Evolutionary conservation across 768 basidiomycete species (phyloP).

Genomic region (Suillus weaverae): DNA sequence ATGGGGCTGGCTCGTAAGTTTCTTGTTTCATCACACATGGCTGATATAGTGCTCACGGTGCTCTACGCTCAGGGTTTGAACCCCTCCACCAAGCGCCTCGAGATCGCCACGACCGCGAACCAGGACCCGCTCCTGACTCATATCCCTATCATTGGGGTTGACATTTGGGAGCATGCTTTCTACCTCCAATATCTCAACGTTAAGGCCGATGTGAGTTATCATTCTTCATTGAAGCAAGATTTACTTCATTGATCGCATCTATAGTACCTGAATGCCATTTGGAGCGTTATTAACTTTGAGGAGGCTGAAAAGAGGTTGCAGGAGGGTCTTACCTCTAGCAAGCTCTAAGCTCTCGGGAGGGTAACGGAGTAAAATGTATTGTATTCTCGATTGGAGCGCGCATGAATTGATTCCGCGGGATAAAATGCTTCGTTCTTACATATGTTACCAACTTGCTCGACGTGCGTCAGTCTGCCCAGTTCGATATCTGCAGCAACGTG

Average conservation of each 20-base stretch:
- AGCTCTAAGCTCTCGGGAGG: slow-evolving; percentile 30
- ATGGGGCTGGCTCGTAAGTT: slow-evolving; percentile 93
- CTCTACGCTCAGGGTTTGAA: slow-evolving; percentile 59
- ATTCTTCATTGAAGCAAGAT: slow-evolving; percentile 2
- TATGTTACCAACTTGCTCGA: no score
- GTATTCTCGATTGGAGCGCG: neutral
- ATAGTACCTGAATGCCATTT: slow-evolving; percentile 76
- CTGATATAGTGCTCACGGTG: slow-evolving; percentile 2
- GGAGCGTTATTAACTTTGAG: slow-evolving; percentile 69
- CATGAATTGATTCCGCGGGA: no score
- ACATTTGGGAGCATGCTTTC: slow-evolving; percentile 96
- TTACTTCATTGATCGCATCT: slow-evolving; percentile 2
- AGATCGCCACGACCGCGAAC: slow-evolving; percentile 90
- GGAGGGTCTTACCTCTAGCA: slow-evolving; percentile 41
- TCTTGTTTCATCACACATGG: neutral
- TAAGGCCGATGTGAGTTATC: slow-evolving; percentile 77
- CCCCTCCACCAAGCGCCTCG: slow-evolving; percentile 65
- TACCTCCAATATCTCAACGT: slow-evolving; percentile 97
- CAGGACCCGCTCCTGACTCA: slow-evolving; percentile 87
- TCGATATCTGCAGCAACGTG: no score
- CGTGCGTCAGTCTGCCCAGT: no score
- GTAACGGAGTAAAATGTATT: neutral
- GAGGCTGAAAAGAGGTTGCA: slow-evolving; percentile 71
- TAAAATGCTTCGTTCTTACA: no score
- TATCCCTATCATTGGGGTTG: slow-evolving; percentile 86